These are phyloP conservation scores for Quercus robur DNA, from an alignment of 306 rosid genomes.

Conservation along the genomic window DNA sequence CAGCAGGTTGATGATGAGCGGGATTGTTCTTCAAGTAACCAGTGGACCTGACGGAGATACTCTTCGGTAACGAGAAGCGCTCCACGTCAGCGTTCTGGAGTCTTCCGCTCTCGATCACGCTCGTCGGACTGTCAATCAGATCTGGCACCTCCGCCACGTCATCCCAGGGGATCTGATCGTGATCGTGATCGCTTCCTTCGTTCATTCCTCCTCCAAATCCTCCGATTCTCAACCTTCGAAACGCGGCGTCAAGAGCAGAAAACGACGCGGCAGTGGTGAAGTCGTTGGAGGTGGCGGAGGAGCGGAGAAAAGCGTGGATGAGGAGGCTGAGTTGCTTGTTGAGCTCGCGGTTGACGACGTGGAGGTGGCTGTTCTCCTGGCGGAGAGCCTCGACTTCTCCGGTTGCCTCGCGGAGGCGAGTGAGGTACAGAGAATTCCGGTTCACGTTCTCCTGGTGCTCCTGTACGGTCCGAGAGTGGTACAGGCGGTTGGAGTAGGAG, in stretches of 20 bases:
- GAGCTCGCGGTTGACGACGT: slow-evolving; percentile 59
- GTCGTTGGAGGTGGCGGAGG: slow-evolving; percentile 6
- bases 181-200: not conserved
- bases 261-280: slow-evolving; percentile 9
- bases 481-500: slow-evolving; percentile 15
- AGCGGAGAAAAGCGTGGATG: slow-evolving; percentile 46
- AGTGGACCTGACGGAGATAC: slow-evolving; percentile 85
- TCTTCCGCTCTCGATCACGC: slow-evolving; percentile 49
- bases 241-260: slow-evolving; percentile 6
- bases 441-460: slow-evolving; percentile 91
- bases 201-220: not conserved
- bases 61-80: slow-evolving; percentile 79
- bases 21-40: slow-evolving; percentile 61
- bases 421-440: slow-evolving; percentile 74
- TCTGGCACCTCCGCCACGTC: slow-evolving; percentile 33
- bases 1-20: slow-evolving; percentile 8
- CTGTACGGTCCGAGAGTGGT: slow-evolving; percentile 50
- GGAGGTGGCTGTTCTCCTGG: slow-evolving; percentile 68
- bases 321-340: slow-evolving; percentile 63
- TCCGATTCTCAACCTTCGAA: slow-evolving; percentile 7
- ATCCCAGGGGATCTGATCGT: slow-evolving; percentile 4
- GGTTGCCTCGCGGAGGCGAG: slow-evolving; percentile 57
- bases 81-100: slow-evolving; percentile 47
- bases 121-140: slow-evolving; percentile 48
- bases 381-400: slow-evolving; percentile 71